phyloP scores from a whole-genome alignment of 441 rosid species.

The Theobroma grandiflorum region DNA sequence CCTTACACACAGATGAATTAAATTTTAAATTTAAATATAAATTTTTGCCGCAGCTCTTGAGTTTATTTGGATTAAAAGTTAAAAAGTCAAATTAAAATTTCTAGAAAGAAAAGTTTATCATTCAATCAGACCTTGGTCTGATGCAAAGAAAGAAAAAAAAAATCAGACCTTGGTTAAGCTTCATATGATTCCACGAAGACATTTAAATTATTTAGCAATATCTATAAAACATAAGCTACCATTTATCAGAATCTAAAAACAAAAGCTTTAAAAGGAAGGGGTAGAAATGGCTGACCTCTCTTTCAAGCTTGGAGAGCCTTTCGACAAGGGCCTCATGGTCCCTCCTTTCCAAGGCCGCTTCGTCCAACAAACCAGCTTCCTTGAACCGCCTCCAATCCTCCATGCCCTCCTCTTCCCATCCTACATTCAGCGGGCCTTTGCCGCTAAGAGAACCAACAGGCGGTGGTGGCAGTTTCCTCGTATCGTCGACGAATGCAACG shows the following conservation, averaged over 20 bases:
- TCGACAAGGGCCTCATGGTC: constrained; percentile 73
- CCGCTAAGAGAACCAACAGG: constrained; percentile 51
- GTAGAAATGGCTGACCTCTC: constrained; percentile 52
- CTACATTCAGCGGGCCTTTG: constrained; percentile 25
- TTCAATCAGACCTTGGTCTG: not conserved
- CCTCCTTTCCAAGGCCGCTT: constrained; percentile 67
- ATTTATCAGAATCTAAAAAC: not conserved
- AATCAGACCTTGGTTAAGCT: not conserved
- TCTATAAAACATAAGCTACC: no score
- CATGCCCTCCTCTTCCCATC: constrained; percentile 44
- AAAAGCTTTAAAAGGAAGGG: not conserved
- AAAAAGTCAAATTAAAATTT: not conserved
- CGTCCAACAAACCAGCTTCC: constrained; percentile 84
- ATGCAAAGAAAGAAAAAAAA: no score
- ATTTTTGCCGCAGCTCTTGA: not conserved
- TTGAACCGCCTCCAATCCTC: constrained; percentile 83
- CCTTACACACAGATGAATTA: not conserved
- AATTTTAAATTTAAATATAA: not conserved
- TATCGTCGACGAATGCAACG: constrained; percentile 51
- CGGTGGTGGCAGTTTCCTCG: constrained; percentile 53
- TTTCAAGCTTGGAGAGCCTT: constrained; percentile 70
- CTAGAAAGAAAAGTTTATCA: not conserved
- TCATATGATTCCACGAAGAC: not conserved
- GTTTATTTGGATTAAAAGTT: not conserved
- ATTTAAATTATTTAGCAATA: not conserved